A percentile compares a stretch with the other conserved stretches of the same genome.
These are phyloP conservation scores for Aquilaria sinensis DNA, from an alignment of 345 rosid genomes.

Conservation along the genomic window DNA sequence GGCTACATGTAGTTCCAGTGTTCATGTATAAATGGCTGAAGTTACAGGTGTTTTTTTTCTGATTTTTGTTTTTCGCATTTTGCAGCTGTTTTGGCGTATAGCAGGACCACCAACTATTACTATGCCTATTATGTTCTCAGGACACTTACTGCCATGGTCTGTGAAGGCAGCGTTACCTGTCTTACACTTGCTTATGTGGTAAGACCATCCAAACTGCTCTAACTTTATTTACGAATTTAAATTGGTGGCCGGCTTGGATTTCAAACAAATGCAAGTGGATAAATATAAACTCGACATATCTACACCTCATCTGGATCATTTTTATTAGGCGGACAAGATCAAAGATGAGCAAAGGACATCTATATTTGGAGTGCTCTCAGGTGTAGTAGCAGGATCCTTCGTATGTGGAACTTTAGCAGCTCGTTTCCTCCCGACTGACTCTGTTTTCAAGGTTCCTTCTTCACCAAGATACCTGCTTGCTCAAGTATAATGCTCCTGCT, in stretches of 20 bases:
- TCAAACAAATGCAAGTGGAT: too few species aligned
- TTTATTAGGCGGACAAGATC: conserved; percentile 58
- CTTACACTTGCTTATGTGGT: conserved; percentile 90
- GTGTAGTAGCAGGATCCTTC: conserved; percentile 39
- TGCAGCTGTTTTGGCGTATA: conserved; percentile 77
- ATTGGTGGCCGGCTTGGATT: background rate
- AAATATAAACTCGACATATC: background rate
- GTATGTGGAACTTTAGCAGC: conserved; percentile 62
- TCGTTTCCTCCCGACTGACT: conserved; percentile 58
- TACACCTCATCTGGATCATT: background rate
- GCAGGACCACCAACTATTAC: conserved; percentile 54
- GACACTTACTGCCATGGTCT: conserved; percentile 61
- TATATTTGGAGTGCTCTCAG: conserved; percentile 65
- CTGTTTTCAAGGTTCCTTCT: conserved; percentile 51
- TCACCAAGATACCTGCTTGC: background rate
- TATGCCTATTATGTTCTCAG: conserved; percentile 52
- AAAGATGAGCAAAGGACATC: conserved; percentile 44
- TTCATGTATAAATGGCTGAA: background rate
- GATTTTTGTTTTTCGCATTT: background rate
- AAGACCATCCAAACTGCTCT: conserved; percentile 5
- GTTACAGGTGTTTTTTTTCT: background rate
- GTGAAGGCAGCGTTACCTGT: conserved; percentile 56
- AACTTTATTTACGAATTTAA: background rate
- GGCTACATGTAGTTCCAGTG: background rate
- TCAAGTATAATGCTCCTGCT: background rate